phyloP scores from a whole-genome alignment of 75 land plant species.

The Sequoiadendron giganteum region DNA sequence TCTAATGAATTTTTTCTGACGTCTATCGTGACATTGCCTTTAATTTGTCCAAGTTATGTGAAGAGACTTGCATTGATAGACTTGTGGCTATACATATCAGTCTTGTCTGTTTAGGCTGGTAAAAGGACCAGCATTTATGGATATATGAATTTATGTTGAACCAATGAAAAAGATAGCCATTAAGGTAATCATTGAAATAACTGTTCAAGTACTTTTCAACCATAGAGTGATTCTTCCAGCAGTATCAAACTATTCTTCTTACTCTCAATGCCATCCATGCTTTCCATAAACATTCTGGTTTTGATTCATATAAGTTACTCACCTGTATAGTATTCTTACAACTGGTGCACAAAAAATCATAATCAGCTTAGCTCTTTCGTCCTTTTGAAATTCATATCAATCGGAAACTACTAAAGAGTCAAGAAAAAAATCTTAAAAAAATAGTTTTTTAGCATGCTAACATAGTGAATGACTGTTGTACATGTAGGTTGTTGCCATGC shows the following conservation, averaged over 20 bases:
- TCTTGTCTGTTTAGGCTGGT: too few relatives aligned
- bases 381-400: neutral
- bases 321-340: neutral
- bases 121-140: too few relatives aligned
- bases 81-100: too few relatives aligned
- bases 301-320: neutral
- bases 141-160: too few relatives aligned
- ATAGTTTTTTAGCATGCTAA: neutral
- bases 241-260: slow-evolving; percentile 15
- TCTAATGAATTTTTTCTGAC: too few relatives aligned
- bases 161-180: slow-evolving; percentile 14
- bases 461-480: too few relatives aligned
- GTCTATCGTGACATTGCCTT: too few relatives aligned
- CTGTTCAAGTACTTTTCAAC: slow-evolving; percentile 12
- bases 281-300: neutral
- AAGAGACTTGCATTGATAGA: too few relatives aligned
- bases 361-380: neutral
- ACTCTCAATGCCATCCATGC: neutral
- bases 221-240: slow-evolving; percentile 15
- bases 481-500: too few relatives aligned
- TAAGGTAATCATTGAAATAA: slow-evolving; percentile 12
- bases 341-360: neutral
- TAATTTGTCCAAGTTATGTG: too few relatives aligned
- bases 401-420: neutral
- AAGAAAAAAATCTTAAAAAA: neutral